A percentile compares a stretch with the other conserved stretches of the same genome.
These are phyloP conservation scores for Blastomyces emzantsi DNA, from an alignment of 2,329 filamentous ascomycete genomes.

Conservation along the genomic window DNA sequence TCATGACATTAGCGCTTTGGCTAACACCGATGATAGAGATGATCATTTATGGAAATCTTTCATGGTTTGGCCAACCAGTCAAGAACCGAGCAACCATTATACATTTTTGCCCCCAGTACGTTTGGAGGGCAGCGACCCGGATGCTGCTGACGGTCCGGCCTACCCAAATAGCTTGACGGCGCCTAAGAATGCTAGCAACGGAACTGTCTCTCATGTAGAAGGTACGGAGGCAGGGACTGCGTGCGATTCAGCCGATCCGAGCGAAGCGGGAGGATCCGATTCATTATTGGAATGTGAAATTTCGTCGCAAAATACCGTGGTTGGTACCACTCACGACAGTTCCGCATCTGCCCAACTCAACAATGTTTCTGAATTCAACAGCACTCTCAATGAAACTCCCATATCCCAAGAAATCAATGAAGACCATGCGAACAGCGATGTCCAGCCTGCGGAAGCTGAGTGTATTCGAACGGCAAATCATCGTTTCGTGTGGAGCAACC, in stretches of 20 bases:
- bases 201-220: not conserved
- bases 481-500: not conserved
- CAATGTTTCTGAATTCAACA: not conserved
- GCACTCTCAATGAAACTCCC: not conserved
- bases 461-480: not conserved
- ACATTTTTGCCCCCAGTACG: not conserved
- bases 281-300: not conserved
- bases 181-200: not conserved
- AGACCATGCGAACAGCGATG: not conserved
- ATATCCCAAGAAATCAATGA: not conserved
- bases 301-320: not conserved
- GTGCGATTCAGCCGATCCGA: not conserved
- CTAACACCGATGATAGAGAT: not conserved
- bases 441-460: not conserved
- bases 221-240: too few species aligned
- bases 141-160: not conserved
- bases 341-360: not conserved
- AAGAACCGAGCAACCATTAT: not conserved
- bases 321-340: not conserved
- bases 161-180: constrained; percentile 1
- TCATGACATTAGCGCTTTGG: not conserved
- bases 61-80: not conserved
- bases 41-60: constrained; percentile 4
- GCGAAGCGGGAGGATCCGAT: not conserved
- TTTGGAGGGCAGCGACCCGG: not conserved